phyloP scores from a whole-genome alignment of 441 rosid genomes.

The Lepidium campestre region DNA sequence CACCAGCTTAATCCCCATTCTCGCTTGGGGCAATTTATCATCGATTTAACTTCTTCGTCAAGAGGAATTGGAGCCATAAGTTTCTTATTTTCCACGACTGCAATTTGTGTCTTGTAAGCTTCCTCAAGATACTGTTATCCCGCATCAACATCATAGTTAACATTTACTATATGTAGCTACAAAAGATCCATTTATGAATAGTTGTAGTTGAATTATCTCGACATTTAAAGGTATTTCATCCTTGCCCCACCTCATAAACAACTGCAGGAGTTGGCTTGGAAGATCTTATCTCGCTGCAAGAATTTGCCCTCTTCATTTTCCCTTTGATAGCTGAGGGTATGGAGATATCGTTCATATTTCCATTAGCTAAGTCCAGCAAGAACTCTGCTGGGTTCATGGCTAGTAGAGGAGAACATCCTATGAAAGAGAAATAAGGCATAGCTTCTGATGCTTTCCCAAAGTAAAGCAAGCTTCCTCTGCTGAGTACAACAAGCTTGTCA shows the following conservation, averaged over 20 bases:
- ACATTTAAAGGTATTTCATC: constrained; percentile 5
- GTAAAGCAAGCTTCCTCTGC: constrained; percentile 84
- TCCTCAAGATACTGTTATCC: constrained; percentile 81
- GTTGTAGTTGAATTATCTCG: not conserved
- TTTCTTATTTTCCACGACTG: constrained; percentile 69
- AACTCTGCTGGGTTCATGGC: constrained; percentile 96
- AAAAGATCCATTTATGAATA: not conserved
- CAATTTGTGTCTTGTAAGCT: constrained; percentile 67
- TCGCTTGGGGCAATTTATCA: constrained; percentile 52
- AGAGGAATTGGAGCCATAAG: constrained; percentile 65
- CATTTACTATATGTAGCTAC: not conserved
- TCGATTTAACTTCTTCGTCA: constrained; percentile 61
- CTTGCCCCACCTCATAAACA: constrained; percentile 63
- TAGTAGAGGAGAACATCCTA: constrained; percentile 81
- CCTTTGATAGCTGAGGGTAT: constrained; percentile 78
- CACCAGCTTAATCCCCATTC: constrained; percentile 98
- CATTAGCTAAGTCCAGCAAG: constrained; percentile 92
- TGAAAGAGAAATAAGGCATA: constrained; percentile 65
- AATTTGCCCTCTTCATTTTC: constrained; percentile 45
- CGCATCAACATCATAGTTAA: constrained; percentile 2
- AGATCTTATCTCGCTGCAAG: constrained; percentile 35
- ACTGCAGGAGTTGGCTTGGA: constrained; percentile 63
- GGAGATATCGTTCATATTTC: constrained; percentile 73
- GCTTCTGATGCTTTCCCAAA: constrained; percentile 90
- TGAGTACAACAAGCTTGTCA: constrained; percentile 82